Percentiles rank a stretch among this genome's conserved stretches.
Evolutionary conservation across 805 yeast species (phyloP).

Genomic region (Lachancea thermotolerans): DNA sequence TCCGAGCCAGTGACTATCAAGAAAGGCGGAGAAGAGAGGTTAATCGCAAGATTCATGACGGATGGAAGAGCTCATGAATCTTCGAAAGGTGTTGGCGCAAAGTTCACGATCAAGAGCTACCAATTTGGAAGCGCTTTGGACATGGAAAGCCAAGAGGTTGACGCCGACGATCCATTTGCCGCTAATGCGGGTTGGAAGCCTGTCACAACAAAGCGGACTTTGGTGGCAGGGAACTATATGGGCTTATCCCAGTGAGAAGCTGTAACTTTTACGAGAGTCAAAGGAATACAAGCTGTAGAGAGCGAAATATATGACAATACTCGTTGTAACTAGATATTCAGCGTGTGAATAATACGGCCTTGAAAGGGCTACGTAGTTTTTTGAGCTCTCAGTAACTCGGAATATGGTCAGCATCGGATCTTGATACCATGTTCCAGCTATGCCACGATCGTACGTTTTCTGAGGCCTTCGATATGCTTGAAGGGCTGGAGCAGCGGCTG

Average conservation of each 20-base stretch:
- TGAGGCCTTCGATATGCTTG: neutral
- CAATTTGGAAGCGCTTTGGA: conserved; percentile 39
- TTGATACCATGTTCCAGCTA: conserved; percentile 17
- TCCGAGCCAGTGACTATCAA: conserved; percentile 36
- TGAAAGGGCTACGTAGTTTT: neutral
- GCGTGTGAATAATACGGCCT: neutral
- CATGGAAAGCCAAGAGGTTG: conserved; percentile 33
- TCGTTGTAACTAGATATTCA: neutral
- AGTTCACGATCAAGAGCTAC: conserved; percentile 45
- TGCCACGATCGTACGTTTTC: conserved; percentile 8
- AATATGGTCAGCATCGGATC: conserved; percentile 5
- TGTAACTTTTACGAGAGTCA: neutral
- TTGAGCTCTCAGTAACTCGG: conserved; percentile 1
- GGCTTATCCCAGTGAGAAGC: conserved; percentile 22
- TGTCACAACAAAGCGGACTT: conserved; percentile 30
- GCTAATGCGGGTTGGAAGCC: conserved; percentile 29
- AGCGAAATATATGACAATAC: neutral
- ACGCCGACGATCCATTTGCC: conserved; percentile 36
- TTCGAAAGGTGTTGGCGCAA: conserved; percentile 64
- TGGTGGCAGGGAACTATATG: conserved; percentile 35
- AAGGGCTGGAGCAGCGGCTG: neutral
- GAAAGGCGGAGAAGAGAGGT: conserved; percentile 47
- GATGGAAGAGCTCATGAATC: conserved; percentile 64
- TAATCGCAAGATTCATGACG: conserved; percentile 83
- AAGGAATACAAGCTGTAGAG: too few relatives aligned